Evolutionary conservation across 257 asterid species (phyloP), one percentile per base, ranked within the genome.

Genomic region (Capsicum chinense): DNA sequence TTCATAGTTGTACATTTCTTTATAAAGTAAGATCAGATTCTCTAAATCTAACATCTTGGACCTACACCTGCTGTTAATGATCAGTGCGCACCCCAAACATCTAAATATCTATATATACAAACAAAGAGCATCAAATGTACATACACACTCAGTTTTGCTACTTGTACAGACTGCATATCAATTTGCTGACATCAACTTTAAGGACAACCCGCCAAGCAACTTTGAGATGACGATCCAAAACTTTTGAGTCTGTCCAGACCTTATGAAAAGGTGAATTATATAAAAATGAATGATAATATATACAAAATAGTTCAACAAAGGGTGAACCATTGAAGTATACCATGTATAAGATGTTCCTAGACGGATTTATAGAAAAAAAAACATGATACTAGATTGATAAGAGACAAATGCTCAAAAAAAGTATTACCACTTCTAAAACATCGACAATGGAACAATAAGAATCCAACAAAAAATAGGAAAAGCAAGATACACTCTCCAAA

Each of bases 131-230:
- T 52, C 13, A 26, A 26, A 76, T 76, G 26, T 26, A 52, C 62
- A 74, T 13, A 13, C 81, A 76, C 26, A 15, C 64, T 91, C 85
- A 96, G 81, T 88, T 87, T 86, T 96, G 98, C 90, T 96, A 98
- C 86, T 96, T 96, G 84, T 93, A 96, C 62, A 98, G 98, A 67
- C 98, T 95, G 98, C 99, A 95, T 83, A 94, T 95, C 86, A 95
- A 87, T 90, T 94, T 95, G 86, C 93, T 87, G 50, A 89, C 98
- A 87, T 95, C 98, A 57, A 94, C 99, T 5, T 95, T 98, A 37
- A 95, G 96, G 56, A 98, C 98, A 79, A 98, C 98, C 3, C 98
- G 90, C 56, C 99, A 98, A 8, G 98, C 99, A 62, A 98, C 99
- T 90, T 94, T 94, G 47, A 95, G 97, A 85, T 94, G 97, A 71